These are phyloP conservation scores for Phytophthora quininea DNA, from an alignment of 352 stramenopile genomes.

Conservation along the genomic window DNA sequence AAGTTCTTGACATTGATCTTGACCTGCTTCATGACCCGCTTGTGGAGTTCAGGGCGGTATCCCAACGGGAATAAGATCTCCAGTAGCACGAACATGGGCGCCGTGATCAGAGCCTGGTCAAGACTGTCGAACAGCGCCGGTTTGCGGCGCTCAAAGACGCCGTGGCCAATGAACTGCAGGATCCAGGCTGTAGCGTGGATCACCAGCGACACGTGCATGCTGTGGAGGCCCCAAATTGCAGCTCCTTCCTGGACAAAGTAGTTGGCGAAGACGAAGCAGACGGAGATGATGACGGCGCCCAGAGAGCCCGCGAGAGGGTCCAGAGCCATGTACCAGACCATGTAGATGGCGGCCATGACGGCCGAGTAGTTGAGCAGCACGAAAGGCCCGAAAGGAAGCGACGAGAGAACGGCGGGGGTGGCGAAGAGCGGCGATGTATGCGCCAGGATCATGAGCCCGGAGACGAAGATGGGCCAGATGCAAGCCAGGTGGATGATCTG, in stretches of 20 bases:
- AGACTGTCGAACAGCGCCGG: constrained; percentile 88
- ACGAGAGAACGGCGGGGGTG: constrained; percentile 31
- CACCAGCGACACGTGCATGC: constrained; percentile 62
- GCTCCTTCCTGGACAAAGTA: constrained; percentile 53
- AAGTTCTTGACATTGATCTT: constrained; percentile 71
- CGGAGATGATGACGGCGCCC: constrained; percentile 57
- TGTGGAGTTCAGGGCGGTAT: constrained; percentile 78
- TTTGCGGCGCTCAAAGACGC: constrained; percentile 84
- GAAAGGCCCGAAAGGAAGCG: constrained; percentile 53
- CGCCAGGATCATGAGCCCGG: constrained; percentile 72
- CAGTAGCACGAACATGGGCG: constrained; percentile 90
- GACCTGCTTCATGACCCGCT: constrained; percentile 63
- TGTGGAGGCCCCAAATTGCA: constrained; percentile 39
- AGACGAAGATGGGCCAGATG: constrained; percentile 90
- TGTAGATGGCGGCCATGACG: constrained; percentile 70
- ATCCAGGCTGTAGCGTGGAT: constrained; percentile 76
- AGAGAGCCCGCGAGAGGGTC: constrained; percentile 67
- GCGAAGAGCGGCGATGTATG: constrained; percentile 47
- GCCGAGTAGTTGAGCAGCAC: constrained; percentile 71
- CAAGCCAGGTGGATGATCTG: constrained; percentile 85
- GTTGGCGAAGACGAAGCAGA: constrained; percentile 66
- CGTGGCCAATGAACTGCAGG: constrained; percentile 87
- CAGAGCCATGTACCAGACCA: constrained; percentile 82
- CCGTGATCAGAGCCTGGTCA: constrained; percentile 83
- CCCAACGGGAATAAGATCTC: constrained; percentile 82